Conservation (phyloP, 306 rosid species). For the Lathyrus oleraceus region DNA sequence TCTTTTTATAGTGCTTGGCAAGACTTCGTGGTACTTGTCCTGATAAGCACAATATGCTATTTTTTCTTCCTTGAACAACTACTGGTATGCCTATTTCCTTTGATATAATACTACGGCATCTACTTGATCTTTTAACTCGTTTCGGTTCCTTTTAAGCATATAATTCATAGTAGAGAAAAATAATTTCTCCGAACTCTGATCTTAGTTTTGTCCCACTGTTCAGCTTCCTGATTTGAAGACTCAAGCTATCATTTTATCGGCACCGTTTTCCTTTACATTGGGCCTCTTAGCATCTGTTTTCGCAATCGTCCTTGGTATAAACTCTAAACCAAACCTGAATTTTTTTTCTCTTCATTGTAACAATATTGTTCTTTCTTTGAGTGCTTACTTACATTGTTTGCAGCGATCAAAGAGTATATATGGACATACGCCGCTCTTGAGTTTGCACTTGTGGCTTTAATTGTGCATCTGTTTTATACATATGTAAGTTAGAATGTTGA, state of each 20-base stretch:
- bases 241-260: slow-evolving; percentile 74
- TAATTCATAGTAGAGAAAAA: slow-evolving; percentile 2
- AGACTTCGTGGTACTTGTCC: slow-evolving; percentile 90
- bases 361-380: background rate
- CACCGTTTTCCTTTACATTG: slow-evolving; percentile 86
- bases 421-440: slow-evolving; percentile 99
- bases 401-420: slow-evolving; percentile 92
- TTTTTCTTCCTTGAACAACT: slow-evolving; percentile 99
- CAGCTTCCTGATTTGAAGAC: slow-evolving; percentile 86
- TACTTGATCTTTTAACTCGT: slow-evolving; percentile 19
- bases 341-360: background rate
- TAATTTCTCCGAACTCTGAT: background rate
- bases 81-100: slow-evolving; percentile 66
- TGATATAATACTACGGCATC: slow-evolving; percentile 17
- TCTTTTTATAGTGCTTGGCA: slow-evolving; percentile 84
- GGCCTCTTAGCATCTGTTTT: slow-evolving; percentile 81
- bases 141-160: slow-evolving; percentile 10
- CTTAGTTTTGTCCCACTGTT: slow-evolving; percentile 27
- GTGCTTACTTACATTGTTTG: slow-evolving; percentile 30
- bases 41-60: slow-evolving; percentile 92
- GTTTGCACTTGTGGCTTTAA: slow-evolving; percentile 86
- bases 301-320: slow-evolving; percentile 76
- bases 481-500: slow-evolving; percentile 54
- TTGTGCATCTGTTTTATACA: slow-evolving; percentile 69
- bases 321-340: slow-evolving; percentile 22